These are phyloP conservation scores for Nicotiana obtusifolia DNA, from an alignment of 257 asterid genomes.

Conservation along the genomic window DNA sequence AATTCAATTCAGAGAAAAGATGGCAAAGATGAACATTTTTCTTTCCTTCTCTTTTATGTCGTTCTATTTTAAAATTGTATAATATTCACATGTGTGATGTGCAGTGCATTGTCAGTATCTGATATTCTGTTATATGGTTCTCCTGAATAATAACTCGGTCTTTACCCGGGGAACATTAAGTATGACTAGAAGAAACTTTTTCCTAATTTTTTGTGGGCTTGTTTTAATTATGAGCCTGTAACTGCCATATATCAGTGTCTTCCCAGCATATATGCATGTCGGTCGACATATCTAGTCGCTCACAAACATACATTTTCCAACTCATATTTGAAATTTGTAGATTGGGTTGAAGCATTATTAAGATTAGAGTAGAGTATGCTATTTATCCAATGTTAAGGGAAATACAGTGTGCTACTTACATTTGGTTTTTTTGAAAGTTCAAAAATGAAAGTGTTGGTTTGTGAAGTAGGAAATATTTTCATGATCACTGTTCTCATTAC, in stretches of 20 bases:
- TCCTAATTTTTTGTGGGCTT: not conserved
- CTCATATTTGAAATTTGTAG: not conserved
- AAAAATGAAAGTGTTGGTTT: not conserved
- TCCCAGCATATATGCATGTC: no score
- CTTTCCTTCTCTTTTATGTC: not conserved
- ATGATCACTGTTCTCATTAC: no score
- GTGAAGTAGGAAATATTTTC: not conserved
- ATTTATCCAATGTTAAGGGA: not conserved
- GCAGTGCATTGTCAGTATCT: not conserved
- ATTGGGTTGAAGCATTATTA: not conserved
- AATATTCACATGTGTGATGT: not conserved
- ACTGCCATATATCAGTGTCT: no score
- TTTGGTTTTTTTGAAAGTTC: not conserved
- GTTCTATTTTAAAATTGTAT: no score
- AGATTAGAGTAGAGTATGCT: not conserved
- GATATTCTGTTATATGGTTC: not conserved
- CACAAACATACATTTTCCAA: not conserved
- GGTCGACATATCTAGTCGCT: not conserved
- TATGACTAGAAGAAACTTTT: not conserved
- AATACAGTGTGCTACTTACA: not conserved
- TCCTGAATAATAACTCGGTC: not conserved
- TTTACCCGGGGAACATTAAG: not conserved
- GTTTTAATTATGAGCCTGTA: not conserved
- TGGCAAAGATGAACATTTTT: not conserved
- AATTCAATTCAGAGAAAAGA: not conserved